Base-by-base conservation (phyloP, 257 asterid genomes). In the Nicotiana noctiflora region DNA sequence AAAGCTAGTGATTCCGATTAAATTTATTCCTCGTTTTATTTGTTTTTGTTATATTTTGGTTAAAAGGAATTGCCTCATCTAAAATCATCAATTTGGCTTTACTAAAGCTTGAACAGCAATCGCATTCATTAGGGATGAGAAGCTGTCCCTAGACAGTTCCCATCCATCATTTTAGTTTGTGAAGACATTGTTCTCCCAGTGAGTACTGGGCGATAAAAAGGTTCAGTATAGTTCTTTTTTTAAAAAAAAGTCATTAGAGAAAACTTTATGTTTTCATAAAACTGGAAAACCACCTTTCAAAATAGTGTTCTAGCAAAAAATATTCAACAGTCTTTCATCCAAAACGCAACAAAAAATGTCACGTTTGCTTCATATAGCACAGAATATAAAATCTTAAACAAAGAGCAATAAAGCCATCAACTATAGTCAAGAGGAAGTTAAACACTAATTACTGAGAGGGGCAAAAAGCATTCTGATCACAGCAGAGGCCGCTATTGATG, bases 401-500 rank as follows among this genome's bases (percentile, higher is more conserved):
- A 56, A 56, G 18, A 31, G 0, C 52, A 2, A 65, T 65, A 65
- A 32, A 65, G 9, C 19, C 56, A 40, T 68, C 1, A 31, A 40
- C 32, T n/a, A n/a, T 37, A 13, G 15, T 5, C 79, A 49, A 40
- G 62, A 74, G 61, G 25, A 46, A 49, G 9, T 49, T 18, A 49
- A 23, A 49, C 44, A 51, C 44, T 74, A 74, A 74, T 49, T 49
- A 74, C 79, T 49, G 25, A 23, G 19, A 72, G 37, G 44, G 15
- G 44, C 25, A 74, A 11, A 18, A 51, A 25, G 17, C 56, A 51
- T 83, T 83, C 46, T 60, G 84, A 89, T 80, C n/a, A 84, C 77
- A 17, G 86, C 85, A 6, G 76, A 85, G n/a, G 84, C 86, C 87
- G 23, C 89, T 89, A 67, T 88, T 89, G 53, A 87, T 87, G 56